Conservation (phyloP, 169 alveolate genomes). For the Eimeria tenella region DNA sequence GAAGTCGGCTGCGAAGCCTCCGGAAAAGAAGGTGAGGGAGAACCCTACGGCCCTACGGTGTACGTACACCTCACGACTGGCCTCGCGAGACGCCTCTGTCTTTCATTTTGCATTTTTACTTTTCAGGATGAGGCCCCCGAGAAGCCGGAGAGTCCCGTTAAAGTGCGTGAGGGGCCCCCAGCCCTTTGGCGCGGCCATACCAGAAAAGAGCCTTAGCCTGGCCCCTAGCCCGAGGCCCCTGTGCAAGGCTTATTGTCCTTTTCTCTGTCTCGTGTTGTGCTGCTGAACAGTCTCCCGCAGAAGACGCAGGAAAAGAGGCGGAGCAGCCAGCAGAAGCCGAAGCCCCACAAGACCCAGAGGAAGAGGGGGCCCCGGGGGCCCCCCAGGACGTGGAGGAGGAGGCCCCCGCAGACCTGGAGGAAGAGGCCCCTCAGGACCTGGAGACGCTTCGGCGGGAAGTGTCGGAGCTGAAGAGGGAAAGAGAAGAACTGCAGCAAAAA, state of each 20-base stretch:
- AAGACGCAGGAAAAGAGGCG: background rate
- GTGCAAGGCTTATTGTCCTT: background rate
- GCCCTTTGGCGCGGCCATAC: background rate
- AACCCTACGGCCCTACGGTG: background rate
- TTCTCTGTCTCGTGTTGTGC: background rate
- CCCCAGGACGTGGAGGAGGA: background rate
- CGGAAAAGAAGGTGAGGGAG: constrained; percentile 9
- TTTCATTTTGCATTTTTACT: background rate
- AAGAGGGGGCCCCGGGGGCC: background rate
- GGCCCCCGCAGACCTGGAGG: background rate
- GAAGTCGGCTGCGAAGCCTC: constrained; percentile 10
- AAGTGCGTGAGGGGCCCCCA: no score
- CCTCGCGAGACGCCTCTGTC: background rate
- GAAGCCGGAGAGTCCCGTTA: no score
- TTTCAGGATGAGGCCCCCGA: no score
- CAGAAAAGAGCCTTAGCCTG: background rate
- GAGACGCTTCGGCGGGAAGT: background rate
- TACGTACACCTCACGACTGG: background rate
- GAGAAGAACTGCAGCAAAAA: background rate
- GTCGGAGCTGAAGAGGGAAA: background rate
- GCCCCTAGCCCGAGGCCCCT: no score
- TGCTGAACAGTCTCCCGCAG: background rate
- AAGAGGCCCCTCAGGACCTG: background rate
- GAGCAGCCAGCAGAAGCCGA: background rate
- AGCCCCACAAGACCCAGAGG: background rate